Percentiles rank a stretch among this genome's conserved stretches.
Evolutionary conservation across 2,329 filamentous ascomycete species (phyloP).

Genomic region (Fusarium incarnatum): DNA sequence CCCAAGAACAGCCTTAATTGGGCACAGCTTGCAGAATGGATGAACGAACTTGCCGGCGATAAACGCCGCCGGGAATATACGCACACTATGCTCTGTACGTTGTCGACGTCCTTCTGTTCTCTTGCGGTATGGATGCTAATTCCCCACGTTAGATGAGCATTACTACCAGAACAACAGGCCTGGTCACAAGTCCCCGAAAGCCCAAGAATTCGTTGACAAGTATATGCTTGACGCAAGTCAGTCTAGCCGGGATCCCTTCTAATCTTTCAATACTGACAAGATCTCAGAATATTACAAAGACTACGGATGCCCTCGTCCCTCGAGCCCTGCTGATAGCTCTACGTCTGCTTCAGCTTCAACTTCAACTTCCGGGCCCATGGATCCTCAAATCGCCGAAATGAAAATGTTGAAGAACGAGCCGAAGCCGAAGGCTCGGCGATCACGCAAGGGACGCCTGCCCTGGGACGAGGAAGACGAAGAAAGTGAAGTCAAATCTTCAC

Average conservation of each 20-base stretch:
- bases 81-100: conserved; percentile 53
- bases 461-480: background rate
- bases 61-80: conserved; percentile 56
- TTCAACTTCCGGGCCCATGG: background rate
- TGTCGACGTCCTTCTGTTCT: no score
- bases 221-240: conserved; percentile 47
- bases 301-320: conserved; percentile 17
- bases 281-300: conserved; percentile 33
- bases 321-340: conserved; percentile 1
- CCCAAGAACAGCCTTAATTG: conserved; percentile 47
- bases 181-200: conserved; percentile 53
- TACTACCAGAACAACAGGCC: conserved; percentile 59
- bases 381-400: conserved; percentile 12
- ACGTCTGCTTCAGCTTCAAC: background rate
- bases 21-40: conserved; percentile 53
- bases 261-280: conserved; percentile 4
- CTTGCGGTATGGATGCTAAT: no score
- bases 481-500: background rate
- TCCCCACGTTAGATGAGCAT: conserved; percentile 58
- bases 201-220: conserved; percentile 50
- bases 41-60: conserved; percentile 53
- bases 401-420: conserved; percentile 2
- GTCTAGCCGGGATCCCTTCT: background rate
- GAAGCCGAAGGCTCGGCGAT: conserved; percentile 8
- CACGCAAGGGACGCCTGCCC: background rate